A percentile compares a stretch with the other conserved stretches of the same genome.
Evolutionary conservation across 2,329 filamentous ascomycete species (phyloP).

Genomic region (Neopestalotiopsis rosae): DNA sequence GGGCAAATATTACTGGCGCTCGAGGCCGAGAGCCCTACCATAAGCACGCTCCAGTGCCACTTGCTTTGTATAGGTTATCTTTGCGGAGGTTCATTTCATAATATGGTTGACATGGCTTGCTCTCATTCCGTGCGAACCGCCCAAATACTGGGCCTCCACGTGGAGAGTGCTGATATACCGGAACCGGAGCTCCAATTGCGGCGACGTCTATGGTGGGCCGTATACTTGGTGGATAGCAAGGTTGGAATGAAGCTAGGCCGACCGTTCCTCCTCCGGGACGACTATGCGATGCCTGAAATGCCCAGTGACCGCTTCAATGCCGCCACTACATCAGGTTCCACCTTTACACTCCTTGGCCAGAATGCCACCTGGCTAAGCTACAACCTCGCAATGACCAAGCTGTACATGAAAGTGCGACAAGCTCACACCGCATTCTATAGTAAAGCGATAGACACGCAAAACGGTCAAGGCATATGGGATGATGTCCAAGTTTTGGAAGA

Average conservation of each 20-base stretch:
- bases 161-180: slow-evolving; percentile 17
- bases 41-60: slow-evolving; percentile 24
- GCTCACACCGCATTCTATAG: slow-evolving; percentile 43
- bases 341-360: slow-evolving; percentile 36
- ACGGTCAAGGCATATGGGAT: neutral
- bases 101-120: slow-evolving; percentile 19
- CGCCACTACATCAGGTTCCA: slow-evolving; percentile 31
- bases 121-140: slow-evolving; percentile 23
- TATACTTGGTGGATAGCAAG: slow-evolving; percentile 25
- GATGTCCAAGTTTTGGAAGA: neutral
- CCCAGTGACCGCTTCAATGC: slow-evolving; percentile 19
- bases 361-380: slow-evolving; percentile 46
- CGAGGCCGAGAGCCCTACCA: slow-evolving; percentile 21
- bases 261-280: slow-evolving; percentile 20
- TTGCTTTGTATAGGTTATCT: slow-evolving; percentile 24
- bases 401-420: slow-evolving; percentile 37
- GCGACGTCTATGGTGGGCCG: slow-evolving; percentile 27
- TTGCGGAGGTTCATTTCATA: slow-evolving; percentile 23
- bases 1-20: slow-evolving; percentile 20
- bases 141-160: slow-evolving; percentile 22
- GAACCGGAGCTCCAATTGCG: slow-evolving; percentile 22
- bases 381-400: slow-evolving; percentile 37
- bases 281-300: slow-evolving; percentile 16
- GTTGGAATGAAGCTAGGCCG: slow-evolving; percentile 25
- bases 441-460: slow-evolving; percentile 34